These are phyloP conservation scores for Thermochaetoides thermophila DNA, from an alignment of 495 filamentous ascomycete species.

Conservation along the genomic window DNA sequence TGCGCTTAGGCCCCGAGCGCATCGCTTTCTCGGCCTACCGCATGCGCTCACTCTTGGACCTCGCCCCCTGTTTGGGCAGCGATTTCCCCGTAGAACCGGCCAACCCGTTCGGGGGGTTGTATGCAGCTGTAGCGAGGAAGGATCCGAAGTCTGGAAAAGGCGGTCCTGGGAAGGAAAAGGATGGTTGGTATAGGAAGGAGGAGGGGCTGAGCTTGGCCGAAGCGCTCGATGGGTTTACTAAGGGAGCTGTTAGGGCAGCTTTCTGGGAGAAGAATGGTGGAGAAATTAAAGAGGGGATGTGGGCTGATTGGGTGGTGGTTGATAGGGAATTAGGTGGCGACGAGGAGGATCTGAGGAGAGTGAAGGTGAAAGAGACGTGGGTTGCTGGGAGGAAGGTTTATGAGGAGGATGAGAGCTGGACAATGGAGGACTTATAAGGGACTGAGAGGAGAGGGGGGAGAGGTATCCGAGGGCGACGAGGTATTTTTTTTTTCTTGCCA, in stretches of 20 bases:
- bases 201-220: conserved; percentile 38
- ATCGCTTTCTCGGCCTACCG: conserved; percentile 38
- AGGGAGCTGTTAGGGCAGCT: conserved; percentile 27
- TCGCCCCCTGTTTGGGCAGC: conserved; percentile 37
- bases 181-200: conserved; percentile 40
- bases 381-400: conserved; percentile 37
- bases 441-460: too few species aligned
- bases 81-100: conserved; percentile 55
- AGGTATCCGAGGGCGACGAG: too few species aligned
- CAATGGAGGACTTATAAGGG: conserved; percentile 8
- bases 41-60: conserved; percentile 36
- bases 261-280: conserved; percentile 39
- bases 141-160: conserved; percentile 35
- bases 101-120: conserved; percentile 44
- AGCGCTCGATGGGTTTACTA: conserved; percentile 43
- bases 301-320: conserved; percentile 50
- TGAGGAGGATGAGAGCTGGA: conserved; percentile 8
- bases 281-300: conserved; percentile 34
- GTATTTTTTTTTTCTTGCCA: too few species aligned
- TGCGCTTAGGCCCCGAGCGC: conserved; percentile 36
- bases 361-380: conserved; percentile 48
- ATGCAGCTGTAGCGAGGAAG: conserved; percentile 42
- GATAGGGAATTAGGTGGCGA: conserved; percentile 29
- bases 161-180: conserved; percentile 23
- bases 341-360: conserved; percentile 29